A percentile compares a stretch with the other conserved stretches of the same genome.
Evolutionary conservation across 2,329 filamentous ascomycete species (phyloP).

Genomic region (Rutstroemia sp.): DNA sequence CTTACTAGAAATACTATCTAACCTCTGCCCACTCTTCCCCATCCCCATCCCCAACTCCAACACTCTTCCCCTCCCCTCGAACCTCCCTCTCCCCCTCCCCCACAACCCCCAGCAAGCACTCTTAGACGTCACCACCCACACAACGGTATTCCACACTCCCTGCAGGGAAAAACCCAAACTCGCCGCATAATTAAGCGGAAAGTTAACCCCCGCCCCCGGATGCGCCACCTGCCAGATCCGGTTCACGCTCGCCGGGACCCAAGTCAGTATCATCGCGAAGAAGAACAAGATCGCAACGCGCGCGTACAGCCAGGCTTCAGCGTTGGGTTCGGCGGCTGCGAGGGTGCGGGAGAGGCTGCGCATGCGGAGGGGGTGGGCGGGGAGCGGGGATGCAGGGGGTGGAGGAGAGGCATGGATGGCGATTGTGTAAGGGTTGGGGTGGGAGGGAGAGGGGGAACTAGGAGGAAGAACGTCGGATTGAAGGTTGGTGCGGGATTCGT

Average conservation of each 20-base stretch:
- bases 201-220: background rate
- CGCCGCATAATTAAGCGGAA: constrained; percentile 10
- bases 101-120: constrained; percentile 24
- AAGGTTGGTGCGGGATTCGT: constrained; percentile 32
- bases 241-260: constrained; percentile 34
- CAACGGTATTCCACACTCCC: constrained; percentile 73
- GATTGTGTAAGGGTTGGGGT: too few relatives aligned
- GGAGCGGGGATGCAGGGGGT: background rate
- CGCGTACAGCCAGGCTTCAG: constrained; percentile 57
- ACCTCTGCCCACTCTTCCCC: constrained; percentile 1
- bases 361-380: constrained; percentile 6
- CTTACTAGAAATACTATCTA: constrained; percentile 10
- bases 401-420: background rate
- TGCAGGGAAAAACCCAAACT: constrained; percentile 40
- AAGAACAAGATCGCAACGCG: constrained; percentile 65
- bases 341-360: constrained; percentile 3
- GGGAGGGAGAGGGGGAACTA: too few relatives aligned
- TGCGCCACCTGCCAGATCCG: constrained; percentile 9
- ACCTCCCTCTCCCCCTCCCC: background rate
- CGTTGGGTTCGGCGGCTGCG: constrained; percentile 17
- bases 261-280: constrained; percentile 59
- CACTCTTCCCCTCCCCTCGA: too few relatives aligned
- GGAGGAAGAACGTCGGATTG: constrained; percentile 1
- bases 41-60: background rate
- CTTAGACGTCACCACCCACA: constrained; percentile 65